Evolutionary conservation across 169 alveolate genomes (phyloP).

Genomic region (Plasmodium adleri): DNA sequence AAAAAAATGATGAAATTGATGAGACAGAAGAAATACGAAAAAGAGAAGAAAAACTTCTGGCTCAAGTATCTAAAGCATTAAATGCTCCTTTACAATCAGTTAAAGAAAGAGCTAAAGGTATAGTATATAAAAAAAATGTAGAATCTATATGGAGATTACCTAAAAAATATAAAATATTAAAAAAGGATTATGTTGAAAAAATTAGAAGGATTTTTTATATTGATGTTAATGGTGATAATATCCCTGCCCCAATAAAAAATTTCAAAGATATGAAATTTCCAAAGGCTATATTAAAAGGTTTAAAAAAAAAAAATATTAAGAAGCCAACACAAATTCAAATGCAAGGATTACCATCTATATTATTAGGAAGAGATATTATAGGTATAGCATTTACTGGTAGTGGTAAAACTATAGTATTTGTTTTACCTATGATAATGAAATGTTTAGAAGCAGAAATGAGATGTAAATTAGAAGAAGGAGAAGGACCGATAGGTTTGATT

Average conservation of each 20-base stretch:
- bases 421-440: conserved; percentile 92
- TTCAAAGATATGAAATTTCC: conserved; percentile 95
- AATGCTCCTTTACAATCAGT: conserved; percentile 80
- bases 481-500: conserved; percentile 94
- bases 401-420: conserved; percentile 95
- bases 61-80: conserved; percentile 75
- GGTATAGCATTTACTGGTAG: conserved; percentile 95
- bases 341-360: conserved; percentile 93
- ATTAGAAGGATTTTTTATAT: conserved; percentile 85
- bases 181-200: conserved; percentile 76
- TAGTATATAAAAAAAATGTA: conserved; percentile 63
- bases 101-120: conserved; percentile 83
- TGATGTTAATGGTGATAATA: conserved; percentile 90
- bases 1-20: conserved; percentile 55
- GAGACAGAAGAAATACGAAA: conserved; percentile 65
- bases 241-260: conserved; percentile 94
- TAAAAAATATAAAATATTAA: conserved; percentile 76
- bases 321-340: conserved; percentile 95
- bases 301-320: conserved; percentile 89
- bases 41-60: conserved; percentile 71
- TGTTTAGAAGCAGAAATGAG: conserved; percentile 91
- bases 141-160: conserved; percentile 84
- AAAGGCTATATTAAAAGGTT: conserved; percentile 87
- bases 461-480: conserved; percentile 84
- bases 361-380: conserved; percentile 92